Base-by-base conservation (phyloP, 192 early-diverging fungal genomes). In the Rhizophagus prolifer region DNA sequence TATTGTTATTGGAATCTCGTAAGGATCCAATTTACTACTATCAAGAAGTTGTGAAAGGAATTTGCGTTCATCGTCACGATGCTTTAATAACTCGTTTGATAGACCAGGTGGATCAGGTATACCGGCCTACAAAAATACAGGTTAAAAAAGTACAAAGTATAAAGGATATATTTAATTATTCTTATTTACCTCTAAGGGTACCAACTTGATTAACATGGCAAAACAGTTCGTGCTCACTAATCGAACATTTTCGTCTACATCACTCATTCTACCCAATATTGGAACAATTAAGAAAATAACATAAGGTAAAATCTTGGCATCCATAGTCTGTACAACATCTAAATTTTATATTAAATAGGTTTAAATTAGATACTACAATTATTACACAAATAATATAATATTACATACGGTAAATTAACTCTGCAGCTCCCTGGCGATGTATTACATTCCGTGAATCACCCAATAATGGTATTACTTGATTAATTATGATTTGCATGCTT, bases 271-370 rank as follows among this genome's bases (percentile, higher is more conserved):
- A 36, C 95, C 94, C 23, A 99, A 89, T 38, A 99, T 90, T 1
- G 98, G 98, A 16, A 98, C 94, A 70, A 99, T 93, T 77, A 99
- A 81, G 79, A 99, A 99, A 14, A 97, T 93, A n/a, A 98, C 93
- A 79, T 98, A 99, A 4, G 98, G 95, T 47, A 99, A 82, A 59
- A 98, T 91, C 74, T 86, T 88, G 61, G 92, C 89, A 47, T 92
- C 93, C 74, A 98, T 86, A 10, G 80, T 82, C 67, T 92, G 87
- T 12, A 97, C 92, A 3, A 97, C 81, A 67, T 96, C 91, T 82
- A 93, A 90, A 2, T 96, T 85, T 38, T 54, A 81, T 69, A 8
- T 7, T 36, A n/a, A n/a, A 67, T 34, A 41, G 21, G 16, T n/a
- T 67, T 19, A 44, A 21, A 67, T 41, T 8, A 23, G 2, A n/a